These are phyloP conservation scores for Rhizoctonia solani DNA, from an alignment of 1,284 basidiomycete genomes.

Conservation along the genomic window DNA sequence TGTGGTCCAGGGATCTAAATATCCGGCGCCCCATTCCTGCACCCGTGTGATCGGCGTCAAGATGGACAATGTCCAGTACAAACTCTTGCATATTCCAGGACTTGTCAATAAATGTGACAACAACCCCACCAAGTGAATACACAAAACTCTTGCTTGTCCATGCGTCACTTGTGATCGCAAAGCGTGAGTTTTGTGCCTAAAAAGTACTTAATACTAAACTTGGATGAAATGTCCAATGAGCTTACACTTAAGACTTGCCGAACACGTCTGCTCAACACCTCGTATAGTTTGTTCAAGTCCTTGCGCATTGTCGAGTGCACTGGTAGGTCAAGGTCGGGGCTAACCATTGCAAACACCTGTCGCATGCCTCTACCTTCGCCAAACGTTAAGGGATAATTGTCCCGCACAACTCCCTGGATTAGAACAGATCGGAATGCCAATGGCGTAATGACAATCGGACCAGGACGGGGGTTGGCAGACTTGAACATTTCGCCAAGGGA, in stretches of 20 bases:
- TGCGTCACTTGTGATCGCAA: not conserved
- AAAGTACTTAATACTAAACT: not conserved
- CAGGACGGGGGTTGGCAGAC: not conserved
- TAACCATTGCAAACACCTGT: not conserved
- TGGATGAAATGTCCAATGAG: not conserved
- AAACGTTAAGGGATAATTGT: not conserved
- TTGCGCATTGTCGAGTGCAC: not conserved
- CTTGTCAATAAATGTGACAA: constrained; percentile 3
- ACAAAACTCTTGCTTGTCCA: constrained; percentile 14
- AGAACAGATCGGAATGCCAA: not conserved
- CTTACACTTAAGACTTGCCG: not conserved
- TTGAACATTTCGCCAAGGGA: constrained; percentile 5
- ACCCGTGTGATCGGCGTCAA: not conserved
- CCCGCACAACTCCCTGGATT: not conserved
- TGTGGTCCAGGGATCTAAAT: not conserved
- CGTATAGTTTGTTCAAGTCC: constrained; percentile 2
- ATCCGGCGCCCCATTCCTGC: not conserved
- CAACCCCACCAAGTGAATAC: constrained; percentile 7
- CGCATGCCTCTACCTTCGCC: constrained; percentile 10
- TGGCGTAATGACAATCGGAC: not conserved
- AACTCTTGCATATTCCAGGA: constrained; percentile 4
- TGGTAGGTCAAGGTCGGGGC: not conserved
- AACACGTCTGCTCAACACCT: not conserved
- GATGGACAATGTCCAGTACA: constrained; percentile 2
- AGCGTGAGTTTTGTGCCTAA: not conserved